phyloP scores from a whole-genome alignment of 495 filamentous ascomycete species.

The Aeminium ludgeri region DNA sequence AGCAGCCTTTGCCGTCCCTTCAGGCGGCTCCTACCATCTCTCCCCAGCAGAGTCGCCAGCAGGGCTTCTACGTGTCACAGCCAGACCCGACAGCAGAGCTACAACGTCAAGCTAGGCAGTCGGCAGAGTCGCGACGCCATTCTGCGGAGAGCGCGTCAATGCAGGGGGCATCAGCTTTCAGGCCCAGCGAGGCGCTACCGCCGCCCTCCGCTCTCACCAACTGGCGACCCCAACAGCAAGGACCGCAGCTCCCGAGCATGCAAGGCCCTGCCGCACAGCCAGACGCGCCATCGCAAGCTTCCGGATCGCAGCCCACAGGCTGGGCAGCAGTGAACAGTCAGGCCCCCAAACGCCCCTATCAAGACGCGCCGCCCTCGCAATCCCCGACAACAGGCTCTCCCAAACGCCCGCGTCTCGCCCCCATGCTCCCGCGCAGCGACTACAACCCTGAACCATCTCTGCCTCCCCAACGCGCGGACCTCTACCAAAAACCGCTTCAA shows the following conservation, averaged over 20 bases:
- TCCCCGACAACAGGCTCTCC: constrained; percentile 16
- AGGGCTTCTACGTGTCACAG: neutral
- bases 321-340: constrained; percentile 7
- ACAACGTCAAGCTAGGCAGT: no score
- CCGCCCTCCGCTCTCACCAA: constrained; percentile 10
- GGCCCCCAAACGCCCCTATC: neutral
- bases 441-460: no score
- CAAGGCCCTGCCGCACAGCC: no score
- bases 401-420: constrained; percentile 23
- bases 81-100: neutral
- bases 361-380: neutral
- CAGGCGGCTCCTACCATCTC: neutral
- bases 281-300: no score
- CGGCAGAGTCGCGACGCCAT: no score
- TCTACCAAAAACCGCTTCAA: no score
- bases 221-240: constrained; percentile 5
- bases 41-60: neutral
- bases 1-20: constrained; percentile 1
- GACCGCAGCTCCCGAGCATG: constrained; percentile 5
- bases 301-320: constrained; percentile 1
- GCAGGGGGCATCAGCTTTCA: constrained; percentile 1
- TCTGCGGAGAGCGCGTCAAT: constrained; percentile 1
- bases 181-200: constrained; percentile 8
- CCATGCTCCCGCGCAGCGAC: constrained; percentile 15
- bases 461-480: no score